Base-by-base conservation (phyloP, 2,329 filamentous ascomycete species). In the Thermomyces lanuginosus region DNA sequence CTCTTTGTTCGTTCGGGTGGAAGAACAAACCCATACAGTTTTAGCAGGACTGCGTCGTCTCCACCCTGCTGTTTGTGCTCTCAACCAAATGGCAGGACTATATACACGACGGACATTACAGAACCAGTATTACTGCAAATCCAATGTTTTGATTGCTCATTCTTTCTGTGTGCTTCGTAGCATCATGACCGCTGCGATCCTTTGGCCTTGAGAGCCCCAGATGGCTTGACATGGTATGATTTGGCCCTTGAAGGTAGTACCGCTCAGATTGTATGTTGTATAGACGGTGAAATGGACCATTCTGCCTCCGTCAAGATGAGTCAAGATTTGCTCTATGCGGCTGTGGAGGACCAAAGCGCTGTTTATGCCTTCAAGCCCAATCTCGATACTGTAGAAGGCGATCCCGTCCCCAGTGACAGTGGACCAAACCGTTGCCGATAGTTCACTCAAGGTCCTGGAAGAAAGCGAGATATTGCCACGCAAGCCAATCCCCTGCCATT, bases 401-500 rank as follows among this genome's bases (percentile, higher is more conserved):
- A 41, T 35, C 14, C 35, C 28, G 3, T 36, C 38, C 20, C 45
- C 37, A 4, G 43, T 37, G 14, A 34, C 42, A 12, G 40, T 42
- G 18, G 30, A 35, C 29, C 38, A 36, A 9, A 35, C 29, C 36
- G 21, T 35, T 38, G 28, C 10, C 20, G 11, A 31, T 36, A 30
- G 36, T 30, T 12, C 25, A 28, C 13, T 36, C 31, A 12, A 26
- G 32, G 6, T 29, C 22, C n/a, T 37, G 27, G 16, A 11, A 19
- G 11, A 8, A 22, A 16, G n/a, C 36, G 28, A 4, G 27, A 26
- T 10, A 51, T 21, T 7, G 32, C 37, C 26, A 51, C 24, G 11
- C 41, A 36, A 8, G 53, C 80, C 78, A 3, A 69, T 45, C 31
- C 76, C 74, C 39, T 80, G 76, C 84, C 86, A 98, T 56, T 98